Evolutionary conservation across 1,284 basidiomycete species (phyloP).

Genomic region (Ceratobasidium sp.): DNA sequence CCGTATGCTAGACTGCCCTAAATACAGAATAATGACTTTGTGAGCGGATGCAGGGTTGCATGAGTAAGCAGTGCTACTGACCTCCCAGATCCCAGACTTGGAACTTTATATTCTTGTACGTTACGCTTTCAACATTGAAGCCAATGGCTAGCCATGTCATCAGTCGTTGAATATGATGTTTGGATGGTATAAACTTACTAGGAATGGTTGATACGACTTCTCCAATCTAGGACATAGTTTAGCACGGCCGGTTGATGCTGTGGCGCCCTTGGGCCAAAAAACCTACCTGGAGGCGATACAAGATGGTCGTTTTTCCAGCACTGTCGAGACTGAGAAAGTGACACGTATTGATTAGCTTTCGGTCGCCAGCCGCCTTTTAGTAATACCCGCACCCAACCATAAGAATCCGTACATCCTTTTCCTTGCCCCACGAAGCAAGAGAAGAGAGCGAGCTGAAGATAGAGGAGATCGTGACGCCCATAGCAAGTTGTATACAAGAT

Average conservation of each 20-base stretch:
- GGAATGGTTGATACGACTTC: constrained; percentile 99
- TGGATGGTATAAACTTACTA: constrained; percentile 63
- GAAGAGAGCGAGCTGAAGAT: constrained; percentile 79
- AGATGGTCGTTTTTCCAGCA: constrained; percentile 86
- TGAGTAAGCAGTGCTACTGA: constrained; percentile 43
- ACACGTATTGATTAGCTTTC: background rate
- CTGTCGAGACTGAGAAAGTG: constrained; percentile 63
- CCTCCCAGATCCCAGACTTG: constrained; percentile 99
- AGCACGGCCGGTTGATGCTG: background rate
- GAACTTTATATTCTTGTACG: constrained; percentile 99
- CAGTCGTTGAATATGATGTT: constrained; percentile 35
- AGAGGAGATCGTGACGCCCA: constrained; percentile 84
- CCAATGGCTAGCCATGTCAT: constrained; percentile 75
- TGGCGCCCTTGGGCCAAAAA: background rate
- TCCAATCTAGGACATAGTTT: constrained; percentile 73
- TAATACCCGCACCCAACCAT: constrained; percentile 71
- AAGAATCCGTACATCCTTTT: constrained; percentile 91
- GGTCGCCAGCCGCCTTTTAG: background rate
- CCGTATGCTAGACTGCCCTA: constrained; percentile 88
- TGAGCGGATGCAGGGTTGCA: background rate
- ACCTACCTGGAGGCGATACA: constrained; percentile 88
- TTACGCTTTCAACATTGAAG: constrained; percentile 98
- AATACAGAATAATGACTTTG: constrained; percentile 38
- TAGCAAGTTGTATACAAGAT: constrained; percentile 47
- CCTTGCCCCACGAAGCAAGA: constrained; percentile 88